Conservation (phyloP, 2,329 filamentous ascomycete genomes). For the Aureobasidium sp. region DNA sequence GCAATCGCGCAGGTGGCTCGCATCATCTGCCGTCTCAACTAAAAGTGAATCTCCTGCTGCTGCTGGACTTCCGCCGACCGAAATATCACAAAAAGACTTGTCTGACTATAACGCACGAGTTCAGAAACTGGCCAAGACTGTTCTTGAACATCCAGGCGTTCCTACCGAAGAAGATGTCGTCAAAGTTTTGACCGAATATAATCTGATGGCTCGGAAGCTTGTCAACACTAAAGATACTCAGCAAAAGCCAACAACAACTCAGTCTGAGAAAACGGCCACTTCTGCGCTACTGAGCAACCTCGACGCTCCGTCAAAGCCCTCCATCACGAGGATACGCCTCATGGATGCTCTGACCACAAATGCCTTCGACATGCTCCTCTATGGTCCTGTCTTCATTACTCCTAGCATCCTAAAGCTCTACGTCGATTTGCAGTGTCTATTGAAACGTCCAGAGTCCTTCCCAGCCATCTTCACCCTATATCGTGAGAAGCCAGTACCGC, state of each 20-base stretch:
- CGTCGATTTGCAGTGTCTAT: slow-evolving; percentile 63
- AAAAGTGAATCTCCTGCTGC: background rate
- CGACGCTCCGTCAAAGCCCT: slow-evolving; percentile 26
- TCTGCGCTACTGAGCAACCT: slow-evolving; percentile 46
- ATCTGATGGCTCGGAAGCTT: slow-evolving; percentile 7
- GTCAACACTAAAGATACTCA: slow-evolving; percentile 27
- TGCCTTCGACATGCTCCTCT: slow-evolving; percentile 62
- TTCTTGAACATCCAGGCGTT: slow-evolving; percentile 11
- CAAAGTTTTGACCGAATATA: slow-evolving; percentile 5
- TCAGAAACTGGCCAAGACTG: background rate
- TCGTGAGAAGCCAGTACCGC: slow-evolving; percentile 71
- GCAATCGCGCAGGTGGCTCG: background rate
- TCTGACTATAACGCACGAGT: slow-evolving; percentile 9
- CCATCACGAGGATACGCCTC: slow-evolving; percentile 28
- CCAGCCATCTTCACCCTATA: slow-evolving; percentile 76
- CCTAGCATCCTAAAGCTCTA: slow-evolving; percentile 64
- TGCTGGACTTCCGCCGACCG: background rate
- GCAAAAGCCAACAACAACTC: background rate
- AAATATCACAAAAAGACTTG: slow-evolving; percentile 7
- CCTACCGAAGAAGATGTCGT: slow-evolving; percentile 13
- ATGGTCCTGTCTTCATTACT: slow-evolving; percentile 74
- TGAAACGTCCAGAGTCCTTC: slow-evolving; percentile 66
- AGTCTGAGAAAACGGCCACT: slow-evolving; percentile 34
- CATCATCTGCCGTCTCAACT: background rate
- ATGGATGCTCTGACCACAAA: slow-evolving; percentile 41